These are phyloP conservation scores for Ceriops decandra DNA, from an alignment of 345 rosid genomes.

Conservation along the genomic window DNA sequence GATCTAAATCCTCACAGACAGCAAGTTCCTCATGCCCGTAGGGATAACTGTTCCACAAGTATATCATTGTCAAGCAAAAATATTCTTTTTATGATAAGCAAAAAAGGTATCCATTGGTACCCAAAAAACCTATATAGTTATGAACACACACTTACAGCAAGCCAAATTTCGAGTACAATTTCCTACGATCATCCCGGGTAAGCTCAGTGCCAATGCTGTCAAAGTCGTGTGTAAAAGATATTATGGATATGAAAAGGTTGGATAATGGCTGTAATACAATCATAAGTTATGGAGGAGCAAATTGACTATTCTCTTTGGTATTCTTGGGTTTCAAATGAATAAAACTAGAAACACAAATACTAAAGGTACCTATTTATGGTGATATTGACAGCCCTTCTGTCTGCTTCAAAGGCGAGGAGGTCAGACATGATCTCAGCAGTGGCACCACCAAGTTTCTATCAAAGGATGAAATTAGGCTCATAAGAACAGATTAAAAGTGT, in stretches of 20 bases:
- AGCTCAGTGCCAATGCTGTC: constrained; percentile 98
- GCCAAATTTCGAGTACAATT: constrained; percentile 91
- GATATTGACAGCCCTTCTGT: constrained; percentile 93
- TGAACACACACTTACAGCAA: constrained; percentile 56
- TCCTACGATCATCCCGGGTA: constrained; percentile 94
- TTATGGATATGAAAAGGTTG: no score
- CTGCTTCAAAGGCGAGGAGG: constrained; percentile 95
- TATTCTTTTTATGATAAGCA: no score
- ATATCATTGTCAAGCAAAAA: constrained; percentile 4
- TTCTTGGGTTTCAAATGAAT: not conserved
- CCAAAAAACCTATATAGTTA: no score
- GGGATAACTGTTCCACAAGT: constrained; percentile 47
- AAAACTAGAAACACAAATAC: no score
- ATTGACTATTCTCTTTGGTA: no score
- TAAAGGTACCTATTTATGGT: constrained; percentile 71
- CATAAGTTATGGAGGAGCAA: no score
- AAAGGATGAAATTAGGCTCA: constrained; percentile 1
- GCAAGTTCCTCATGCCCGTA: constrained; percentile 93
- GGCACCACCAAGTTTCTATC: constrained; percentile 96
- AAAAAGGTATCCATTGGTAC: no score
- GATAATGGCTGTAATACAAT: no score
- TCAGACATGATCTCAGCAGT: constrained; percentile 98
- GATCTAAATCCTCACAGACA: constrained; percentile 82
- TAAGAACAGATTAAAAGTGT: constrained; percentile 3
- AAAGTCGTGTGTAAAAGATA: not conserved